phyloP scores from a whole-genome alignment of 148 eudicot species.

The Cornus florida region DNA sequence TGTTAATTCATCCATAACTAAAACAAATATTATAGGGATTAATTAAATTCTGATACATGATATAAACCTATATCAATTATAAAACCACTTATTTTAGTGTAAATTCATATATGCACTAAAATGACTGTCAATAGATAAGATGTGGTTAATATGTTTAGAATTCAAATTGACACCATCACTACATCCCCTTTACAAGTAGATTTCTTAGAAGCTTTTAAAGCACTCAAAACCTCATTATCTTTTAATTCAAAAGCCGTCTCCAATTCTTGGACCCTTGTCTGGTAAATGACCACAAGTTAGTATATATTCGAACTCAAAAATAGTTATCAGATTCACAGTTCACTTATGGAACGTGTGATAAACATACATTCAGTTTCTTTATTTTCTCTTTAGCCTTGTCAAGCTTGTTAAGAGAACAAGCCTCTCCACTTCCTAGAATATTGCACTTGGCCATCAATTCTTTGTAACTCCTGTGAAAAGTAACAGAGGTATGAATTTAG shows the following conservation, averaged over 20 bases:
- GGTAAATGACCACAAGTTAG: constrained; percentile 11
- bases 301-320: constrained; percentile 7
- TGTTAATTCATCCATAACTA: too few relatives aligned
- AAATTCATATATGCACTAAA: too few relatives aligned
- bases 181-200: constrained; percentile 8
- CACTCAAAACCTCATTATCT: constrained; percentile 69
- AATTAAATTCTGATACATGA: too few relatives aligned
- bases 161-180: constrained; percentile 11
- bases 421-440: constrained; percentile 72
- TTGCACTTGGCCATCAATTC: constrained; percentile 86
- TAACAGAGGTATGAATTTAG: not conserved
- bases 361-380: constrained; percentile 63
- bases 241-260: constrained; percentile 65
- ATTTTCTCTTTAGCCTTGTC: constrained; percentile 76
- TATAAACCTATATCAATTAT: too few relatives aligned
- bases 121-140: too few relatives aligned
- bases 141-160: not conserved
- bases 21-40: too few relatives aligned
- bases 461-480: constrained; percentile 63
- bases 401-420: constrained; percentile 60
- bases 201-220: constrained; percentile 52
- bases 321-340: constrained; percentile 1
- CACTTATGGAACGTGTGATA: not conserved
- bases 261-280: constrained; percentile 71
- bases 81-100: too few relatives aligned